These are phyloP conservation scores for Hypoxylon subgilvum DNA, from an alignment of 495 filamentous ascomycete genomes.

Conservation along the genomic window DNA sequence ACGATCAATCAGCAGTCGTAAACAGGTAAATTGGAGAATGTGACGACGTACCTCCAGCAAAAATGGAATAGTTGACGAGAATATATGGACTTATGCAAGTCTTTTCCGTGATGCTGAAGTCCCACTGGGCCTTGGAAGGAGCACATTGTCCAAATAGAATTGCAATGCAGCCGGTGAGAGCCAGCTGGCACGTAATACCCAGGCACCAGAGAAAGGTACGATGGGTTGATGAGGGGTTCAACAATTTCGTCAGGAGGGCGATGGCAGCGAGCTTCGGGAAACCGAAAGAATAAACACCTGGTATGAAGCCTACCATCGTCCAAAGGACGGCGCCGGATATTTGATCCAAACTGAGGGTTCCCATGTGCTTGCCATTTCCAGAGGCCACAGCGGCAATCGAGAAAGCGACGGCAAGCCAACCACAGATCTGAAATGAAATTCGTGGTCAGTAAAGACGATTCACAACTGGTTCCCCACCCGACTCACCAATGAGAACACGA, in stretches of 20 bases:
- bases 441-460: background rate
- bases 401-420: constrained; percentile 16
- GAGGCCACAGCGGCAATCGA: constrained; percentile 15
- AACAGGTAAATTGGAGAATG: no score
- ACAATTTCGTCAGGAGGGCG: constrained; percentile 47
- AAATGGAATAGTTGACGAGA: constrained; percentile 51
- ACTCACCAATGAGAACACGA: constrained; percentile 27
- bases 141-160: constrained; percentile 52
- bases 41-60: constrained; percentile 45
- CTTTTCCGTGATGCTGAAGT: constrained; percentile 37
- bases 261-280: constrained; percentile 55
- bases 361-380: constrained; percentile 34
- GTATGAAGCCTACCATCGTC: constrained; percentile 44
- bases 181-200: constrained; percentile 34
- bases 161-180: constrained; percentile 42
- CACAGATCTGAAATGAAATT: constrained; percentile 7
- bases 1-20: no score
- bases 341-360: constrained; percentile 34
- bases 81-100: constrained; percentile 44
- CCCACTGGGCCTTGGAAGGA: constrained; percentile 52
- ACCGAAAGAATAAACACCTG: constrained; percentile 50
- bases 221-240: constrained; percentile 43
- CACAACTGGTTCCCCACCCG: background rate
- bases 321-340: constrained; percentile 40
- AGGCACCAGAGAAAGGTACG: constrained; percentile 46